phyloP scores from a whole-genome alignment of 345 rosid genomes.

The Gynandropsis gynandra region DNA sequence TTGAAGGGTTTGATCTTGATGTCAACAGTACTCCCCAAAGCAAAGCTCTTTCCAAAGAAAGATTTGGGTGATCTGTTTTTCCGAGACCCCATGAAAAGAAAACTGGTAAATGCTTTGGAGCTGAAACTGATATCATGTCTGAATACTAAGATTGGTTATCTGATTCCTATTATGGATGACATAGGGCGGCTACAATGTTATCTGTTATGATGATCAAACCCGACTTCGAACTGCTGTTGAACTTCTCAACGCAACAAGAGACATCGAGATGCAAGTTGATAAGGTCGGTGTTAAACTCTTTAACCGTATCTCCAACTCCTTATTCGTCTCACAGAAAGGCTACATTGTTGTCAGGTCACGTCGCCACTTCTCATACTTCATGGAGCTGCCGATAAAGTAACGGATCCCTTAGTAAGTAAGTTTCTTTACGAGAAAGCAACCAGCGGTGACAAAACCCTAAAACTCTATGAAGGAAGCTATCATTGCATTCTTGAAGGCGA shows the following conservation, averaged over 20 bases:
- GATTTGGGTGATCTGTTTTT: constrained; percentile 63
- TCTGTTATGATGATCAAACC: constrained; percentile 46
- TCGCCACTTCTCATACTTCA: constrained; percentile 81
- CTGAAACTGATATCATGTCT: neutral
- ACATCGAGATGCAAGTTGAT: constrained; percentile 59
- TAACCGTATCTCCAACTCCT: neutral
- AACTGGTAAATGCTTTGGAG: constrained; percentile 46
- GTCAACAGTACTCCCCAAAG: constrained; percentile 62
- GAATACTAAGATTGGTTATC: constrained; percentile 1
- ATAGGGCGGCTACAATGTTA: constrained; percentile 75
- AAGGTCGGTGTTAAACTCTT: constrained; percentile 34
- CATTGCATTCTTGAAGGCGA: constrained; percentile 95
- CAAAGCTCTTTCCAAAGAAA: constrained; percentile 71
- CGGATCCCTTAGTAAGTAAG: constrained; percentile 72
- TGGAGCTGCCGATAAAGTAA: constrained; percentile 82
- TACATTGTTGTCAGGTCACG: constrained; percentile 45
- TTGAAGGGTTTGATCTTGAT: constrained; percentile 42
- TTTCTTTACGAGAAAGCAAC: constrained; percentile 70
- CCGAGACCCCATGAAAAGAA: constrained; percentile 60
- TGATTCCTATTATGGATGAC: constrained; percentile 13
- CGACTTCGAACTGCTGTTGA: constrained; percentile 73
- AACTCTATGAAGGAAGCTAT: constrained; percentile 75
- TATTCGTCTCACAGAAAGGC: constrained; percentile 2
- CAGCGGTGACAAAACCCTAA: constrained; percentile 74
- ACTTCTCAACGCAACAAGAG: constrained; percentile 61